Percentiles rank a stretch among this genome's conserved stretches.
Evolutionary conservation across 768 basidiomycete genomes (phyloP).

Genomic region (Collybia sordida): DNA sequence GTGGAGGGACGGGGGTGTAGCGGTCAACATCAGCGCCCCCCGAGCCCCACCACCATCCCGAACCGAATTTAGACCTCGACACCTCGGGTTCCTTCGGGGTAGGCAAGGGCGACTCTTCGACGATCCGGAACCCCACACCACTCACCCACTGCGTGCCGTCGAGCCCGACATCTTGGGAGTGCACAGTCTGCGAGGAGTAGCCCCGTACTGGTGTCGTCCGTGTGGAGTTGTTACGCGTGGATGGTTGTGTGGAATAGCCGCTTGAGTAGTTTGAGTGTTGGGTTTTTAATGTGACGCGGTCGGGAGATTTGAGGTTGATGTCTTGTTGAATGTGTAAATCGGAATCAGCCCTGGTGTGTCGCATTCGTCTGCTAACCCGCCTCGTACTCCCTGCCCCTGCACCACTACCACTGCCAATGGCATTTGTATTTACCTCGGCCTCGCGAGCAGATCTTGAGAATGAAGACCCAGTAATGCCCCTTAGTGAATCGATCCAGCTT

Average conservation of each 20-base stretch:
- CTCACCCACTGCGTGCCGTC: slow-evolving; percentile 24
- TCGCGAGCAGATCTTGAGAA: slow-evolving; percentile 6
- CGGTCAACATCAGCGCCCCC: slow-evolving; percentile 25
- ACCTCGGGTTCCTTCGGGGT: slow-evolving; percentile 13
- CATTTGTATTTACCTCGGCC: slow-evolving; percentile 7
- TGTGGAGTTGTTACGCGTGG: slow-evolving; percentile 10
- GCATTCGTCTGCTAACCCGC: not conserved
- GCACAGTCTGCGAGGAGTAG: slow-evolving; percentile 12
- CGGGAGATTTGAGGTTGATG: slow-evolving; percentile 5
- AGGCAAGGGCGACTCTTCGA: slow-evolving; percentile 31
- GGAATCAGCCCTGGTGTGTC: not conserved
- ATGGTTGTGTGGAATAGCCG: not conserved
- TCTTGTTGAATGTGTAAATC: slow-evolving; percentile 4
- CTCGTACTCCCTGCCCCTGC: not conserved
- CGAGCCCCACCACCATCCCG: slow-evolving; percentile 14
- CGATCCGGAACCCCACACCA: slow-evolving; percentile 42
- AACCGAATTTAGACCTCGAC: slow-evolving; percentile 9
- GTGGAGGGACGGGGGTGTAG: slow-evolving; percentile 39
- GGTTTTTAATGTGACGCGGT: slow-evolving; percentile 5
- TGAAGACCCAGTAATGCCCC: slow-evolving; percentile 19
- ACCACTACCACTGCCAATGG: slow-evolving; percentile 1
- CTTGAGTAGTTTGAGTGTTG: not conserved
- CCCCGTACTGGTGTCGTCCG: slow-evolving; percentile 14
- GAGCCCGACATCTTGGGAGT: not conserved
- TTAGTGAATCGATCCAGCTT: slow-evolving; percentile 29